Evolutionary conservation across 2,329 filamentous ascomycete species (phyloP), one percentile per base, ranked within the genome.

Genomic region (Pestalotiopsis sp.): DNA sequence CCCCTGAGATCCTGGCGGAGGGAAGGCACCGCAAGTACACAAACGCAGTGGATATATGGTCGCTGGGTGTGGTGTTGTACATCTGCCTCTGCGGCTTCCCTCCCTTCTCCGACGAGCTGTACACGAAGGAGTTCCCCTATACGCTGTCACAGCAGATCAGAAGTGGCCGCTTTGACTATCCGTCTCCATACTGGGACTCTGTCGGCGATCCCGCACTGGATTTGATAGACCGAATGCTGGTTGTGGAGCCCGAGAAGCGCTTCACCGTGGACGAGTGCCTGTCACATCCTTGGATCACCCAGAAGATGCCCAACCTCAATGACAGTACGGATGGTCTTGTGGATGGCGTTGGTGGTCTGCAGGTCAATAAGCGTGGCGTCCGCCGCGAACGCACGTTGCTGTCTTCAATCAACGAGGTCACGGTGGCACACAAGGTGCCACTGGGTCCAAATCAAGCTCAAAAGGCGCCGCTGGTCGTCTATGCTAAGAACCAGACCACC

Each of bases 61-160:
- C 94, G 1, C 86, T 98, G 1, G 95, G 95, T 17, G 95, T 98
- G 3, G 95, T 98, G 4, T 86, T 98, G 36, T 98, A 98, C 81
- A 98, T 98, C 74, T 97, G 94, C 78, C 87, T 98, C 4, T 98
- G 95, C 78, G 95, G 95, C 52, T 98, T 98, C 77, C 95, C 95
- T 5, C 95, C 95, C 0, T 98, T 98, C 81, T 97, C 94, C 0
- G 96, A 99, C 75, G 96, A 99, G 81, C 89, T 98, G 0, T 93
- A 91, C 81, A 91, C 90, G 1, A 82, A 82, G 45, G 91, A 97
- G 59, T 96, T 95, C 73, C 96, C 96, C 2, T 98, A 93, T 77
- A 93, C 88, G 0, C 85, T 98, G 59, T 92, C 92, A 1, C 92
- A 97, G 74, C 95, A 98, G 82, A 98, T 97, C 81, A 95, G 92